Conservation (phyloP, 768 basidiomycete species). For the Suillus brevipes region DNA sequence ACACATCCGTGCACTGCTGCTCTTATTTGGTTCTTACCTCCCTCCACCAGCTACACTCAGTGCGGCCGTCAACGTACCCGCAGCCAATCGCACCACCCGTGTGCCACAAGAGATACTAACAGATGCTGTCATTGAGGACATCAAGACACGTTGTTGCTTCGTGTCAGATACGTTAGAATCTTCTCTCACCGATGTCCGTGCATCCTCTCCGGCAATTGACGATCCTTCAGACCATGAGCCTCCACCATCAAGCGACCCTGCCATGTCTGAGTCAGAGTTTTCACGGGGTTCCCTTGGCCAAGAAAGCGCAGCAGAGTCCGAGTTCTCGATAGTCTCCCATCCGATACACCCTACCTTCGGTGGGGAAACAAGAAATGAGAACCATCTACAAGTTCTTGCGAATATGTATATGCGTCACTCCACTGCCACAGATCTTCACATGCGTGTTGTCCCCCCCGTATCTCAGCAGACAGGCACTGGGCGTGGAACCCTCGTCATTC, state of each 20-base stretch:
- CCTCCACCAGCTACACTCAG: slow-evolving; percentile 76
- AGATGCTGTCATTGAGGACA: slow-evolving; percentile 80
- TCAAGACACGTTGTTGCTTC: slow-evolving; percentile 88
- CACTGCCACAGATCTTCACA: slow-evolving; percentile 70
- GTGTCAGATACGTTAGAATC: slow-evolving; percentile 64
- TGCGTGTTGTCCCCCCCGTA: slow-evolving; percentile 66
- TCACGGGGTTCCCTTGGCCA: slow-evolving; percentile 50
- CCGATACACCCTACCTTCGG: slow-evolving; percentile 35
- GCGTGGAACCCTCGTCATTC: slow-evolving; percentile 76
- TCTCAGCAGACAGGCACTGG: slow-evolving; percentile 72
- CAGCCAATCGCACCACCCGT: slow-evolving; percentile 59
- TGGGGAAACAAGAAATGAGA: slow-evolving; percentile 17
- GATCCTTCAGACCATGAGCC: slow-evolving; percentile 41
- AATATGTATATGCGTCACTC: slow-evolving; percentile 75
- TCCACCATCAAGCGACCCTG: slow-evolving; percentile 50
- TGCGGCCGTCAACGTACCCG: slow-evolving; percentile 60
- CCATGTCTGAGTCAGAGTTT: slow-evolving; percentile 70
- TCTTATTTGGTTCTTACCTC: slow-evolving; percentile 82
- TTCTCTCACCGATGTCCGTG: slow-evolving; percentile 33
- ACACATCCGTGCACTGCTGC: slow-evolving; percentile 79
- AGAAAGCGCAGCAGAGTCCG: slow-evolving; percentile 54
- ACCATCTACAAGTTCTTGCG: slow-evolving; percentile 58
- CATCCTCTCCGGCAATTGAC: slow-evolving; percentile 32
- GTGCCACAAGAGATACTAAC: slow-evolving; percentile 82
- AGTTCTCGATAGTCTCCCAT: slow-evolving; percentile 56